Evolutionary conservation across 805 yeast genomes (phyloP), one percentile per base, ranked within the genome.

Genomic region (Metschnikowia corniflorae): DNA sequence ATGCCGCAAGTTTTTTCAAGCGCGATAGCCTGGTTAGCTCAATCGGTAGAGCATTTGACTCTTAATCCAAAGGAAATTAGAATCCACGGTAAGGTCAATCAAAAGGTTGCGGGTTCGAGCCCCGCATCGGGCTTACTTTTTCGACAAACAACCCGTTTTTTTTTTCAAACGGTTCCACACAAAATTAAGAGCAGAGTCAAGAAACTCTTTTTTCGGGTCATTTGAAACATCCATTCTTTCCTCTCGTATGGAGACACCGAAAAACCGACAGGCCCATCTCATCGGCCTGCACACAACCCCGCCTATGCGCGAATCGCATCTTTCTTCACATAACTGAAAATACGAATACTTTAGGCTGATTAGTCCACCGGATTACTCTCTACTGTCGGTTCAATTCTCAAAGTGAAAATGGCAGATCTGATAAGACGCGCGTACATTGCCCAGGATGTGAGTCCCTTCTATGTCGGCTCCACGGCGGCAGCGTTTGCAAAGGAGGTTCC

Each of bases 401-500:
- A n/a, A n/a, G n/a, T n/a, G 6, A 35, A 22, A 10, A 47, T 47
- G 51, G 46, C 51, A 9, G 51, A 47, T 10, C 40, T 46, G 5
- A 45, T 45, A 13, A 39, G 50, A 19, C 43, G 51, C 26, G 42
- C 51, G 7, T 47, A 40, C 29, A 29, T 16, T 10, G 24, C 44
- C 16, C 39, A 40, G 8, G 73, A 77, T 37, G 70, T 91, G 26
- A 80, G 77, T 35, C 97, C 98, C 12, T 80, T 89, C 50, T 93
- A 86, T 57, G 77, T 86, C 12, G 96, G 97, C 18, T 86, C 93
- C 5, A 77, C 93, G 2, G 68, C 81, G 19, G 93, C 87, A 2
- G 68, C 86, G 0, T 55, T 86, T 8, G 76, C 88, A 2, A 62
- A 60, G 10, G 82, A 79, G 47, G 86, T 82, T 6, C 50, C 66